Conservation (phyloP, 2,329 filamentous ascomycete species). For the Paracamarosporium sp. region DNA sequence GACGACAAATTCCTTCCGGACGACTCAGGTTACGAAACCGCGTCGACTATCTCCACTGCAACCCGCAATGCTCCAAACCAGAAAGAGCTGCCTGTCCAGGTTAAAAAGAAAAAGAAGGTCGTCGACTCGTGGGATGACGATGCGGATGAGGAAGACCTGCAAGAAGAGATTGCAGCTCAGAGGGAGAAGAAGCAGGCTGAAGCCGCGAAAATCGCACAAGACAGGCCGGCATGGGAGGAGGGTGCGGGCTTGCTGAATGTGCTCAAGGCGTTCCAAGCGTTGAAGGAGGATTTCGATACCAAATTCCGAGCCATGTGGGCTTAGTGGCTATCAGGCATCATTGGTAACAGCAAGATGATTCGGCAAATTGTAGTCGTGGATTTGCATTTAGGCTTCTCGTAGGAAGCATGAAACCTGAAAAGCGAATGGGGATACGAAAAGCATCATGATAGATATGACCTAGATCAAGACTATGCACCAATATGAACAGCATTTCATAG, state of each 20-base stretch:
- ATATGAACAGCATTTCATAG: background rate
- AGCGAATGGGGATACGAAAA: background rate
- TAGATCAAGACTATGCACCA: background rate
- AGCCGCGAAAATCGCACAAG: constrained; percentile 22
- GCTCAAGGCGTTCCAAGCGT: constrained; percentile 62
- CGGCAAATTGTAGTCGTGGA: background rate
- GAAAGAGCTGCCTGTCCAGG: constrained; percentile 35
- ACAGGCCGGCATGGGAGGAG: constrained; percentile 50
- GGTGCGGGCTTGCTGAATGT: constrained; percentile 62
- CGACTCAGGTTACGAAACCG: constrained; percentile 35
- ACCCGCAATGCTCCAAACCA: constrained; percentile 32
- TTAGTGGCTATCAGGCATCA: constrained; percentile 35
- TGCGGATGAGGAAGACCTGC: constrained; percentile 44
- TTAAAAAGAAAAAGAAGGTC: constrained; percentile 50
- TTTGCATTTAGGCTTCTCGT: background rate
- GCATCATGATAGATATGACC: constrained; percentile 2
- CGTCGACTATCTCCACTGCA: constrained; percentile 31
- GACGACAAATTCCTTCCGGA: constrained; percentile 47
- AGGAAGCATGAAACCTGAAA: background rate
- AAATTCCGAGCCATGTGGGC: constrained; percentile 71
- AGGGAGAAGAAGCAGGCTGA: constrained; percentile 34
- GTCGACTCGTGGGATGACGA: constrained; percentile 50
- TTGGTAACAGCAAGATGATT: background rate
- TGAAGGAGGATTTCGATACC: constrained; percentile 67
- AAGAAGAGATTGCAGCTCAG: constrained; percentile 36